Conservation (phyloP, 2,329 filamentous ascomycete species). For the Aspergillus melleus region DNA sequence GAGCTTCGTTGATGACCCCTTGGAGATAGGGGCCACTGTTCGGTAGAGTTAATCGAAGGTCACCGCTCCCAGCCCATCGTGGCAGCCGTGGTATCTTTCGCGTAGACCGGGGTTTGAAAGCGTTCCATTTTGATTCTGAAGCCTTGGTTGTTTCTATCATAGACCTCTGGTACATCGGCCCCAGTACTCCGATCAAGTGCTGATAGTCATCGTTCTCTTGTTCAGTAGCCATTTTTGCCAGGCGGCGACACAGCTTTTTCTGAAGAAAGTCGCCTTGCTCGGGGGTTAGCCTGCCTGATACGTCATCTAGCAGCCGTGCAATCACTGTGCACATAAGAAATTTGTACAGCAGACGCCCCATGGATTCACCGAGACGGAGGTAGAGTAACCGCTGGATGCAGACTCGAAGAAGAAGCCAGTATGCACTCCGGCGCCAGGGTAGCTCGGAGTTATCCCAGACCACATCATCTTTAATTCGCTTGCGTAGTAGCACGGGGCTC, state of each 20-base stretch:
- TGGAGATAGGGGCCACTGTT: constrained; percentile 43
- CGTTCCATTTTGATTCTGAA: constrained; percentile 41
- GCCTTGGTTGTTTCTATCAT: constrained; percentile 31
- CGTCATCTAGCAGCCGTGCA: constrained; percentile 48
- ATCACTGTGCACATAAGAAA: constrained; percentile 55
- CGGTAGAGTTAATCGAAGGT: constrained; percentile 40
- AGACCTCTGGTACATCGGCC: constrained; percentile 26
- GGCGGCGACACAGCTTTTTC: constrained; percentile 57
- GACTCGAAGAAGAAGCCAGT: constrained; percentile 65
- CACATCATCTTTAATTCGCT: constrained; percentile 65
- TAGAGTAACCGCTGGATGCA: constrained; percentile 55
- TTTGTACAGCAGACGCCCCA: constrained; percentile 58
- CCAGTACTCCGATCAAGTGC: constrained; percentile 29
- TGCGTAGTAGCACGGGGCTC: constrained; percentile 47
- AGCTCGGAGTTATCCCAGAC: constrained; percentile 47
- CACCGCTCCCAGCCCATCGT: constrained; percentile 29
- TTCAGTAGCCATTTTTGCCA: constrained; percentile 58
- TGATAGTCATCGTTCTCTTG: constrained; percentile 27
- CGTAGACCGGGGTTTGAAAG: constrained; percentile 39
- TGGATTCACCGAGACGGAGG: constrained; percentile 37
- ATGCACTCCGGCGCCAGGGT: constrained; percentile 64
- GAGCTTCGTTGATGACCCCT: constrained; percentile 5
- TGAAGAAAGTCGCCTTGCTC: constrained; percentile 46
- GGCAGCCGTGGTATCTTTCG: constrained; percentile 48
- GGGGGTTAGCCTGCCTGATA: constrained; percentile 22